These are phyloP conservation scores for Dactylonectria estremocensis DNA, from an alignment of 2,329 filamentous ascomycete genomes.

Conservation along the genomic window DNA sequence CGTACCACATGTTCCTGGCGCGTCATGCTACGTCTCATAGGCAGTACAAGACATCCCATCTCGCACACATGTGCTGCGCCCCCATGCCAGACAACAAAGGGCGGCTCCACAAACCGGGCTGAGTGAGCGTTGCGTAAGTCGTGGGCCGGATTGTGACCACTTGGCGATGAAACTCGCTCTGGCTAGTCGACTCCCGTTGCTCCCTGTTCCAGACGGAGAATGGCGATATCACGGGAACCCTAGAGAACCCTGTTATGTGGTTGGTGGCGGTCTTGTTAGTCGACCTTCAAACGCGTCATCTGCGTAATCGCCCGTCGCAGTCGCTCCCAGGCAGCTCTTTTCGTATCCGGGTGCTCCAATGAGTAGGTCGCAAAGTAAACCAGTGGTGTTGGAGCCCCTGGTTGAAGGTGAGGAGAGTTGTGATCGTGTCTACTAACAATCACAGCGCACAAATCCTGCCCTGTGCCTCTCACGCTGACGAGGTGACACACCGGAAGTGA, in stretches of 20 bases:
- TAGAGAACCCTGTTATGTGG: background rate
- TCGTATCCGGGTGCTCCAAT: background rate
- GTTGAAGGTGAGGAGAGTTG: too few species aligned
- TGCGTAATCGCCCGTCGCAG: background rate
- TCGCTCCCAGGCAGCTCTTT: background rate
- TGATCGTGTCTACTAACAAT: background rate
- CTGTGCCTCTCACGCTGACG: background rate
- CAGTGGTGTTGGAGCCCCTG: background rate
- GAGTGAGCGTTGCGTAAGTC: constrained; percentile 36
- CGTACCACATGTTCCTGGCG: background rate
- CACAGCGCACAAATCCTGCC: background rate
- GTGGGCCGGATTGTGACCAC: background rate
- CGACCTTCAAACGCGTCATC: background rate
- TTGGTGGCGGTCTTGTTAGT: background rate
- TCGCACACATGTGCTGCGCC: background rate
- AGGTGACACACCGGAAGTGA: too few species aligned
- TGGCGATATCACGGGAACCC: background rate
- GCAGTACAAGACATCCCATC: too few species aligned
- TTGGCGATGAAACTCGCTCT: too few species aligned
- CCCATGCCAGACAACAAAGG: background rate
- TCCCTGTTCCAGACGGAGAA: background rate
- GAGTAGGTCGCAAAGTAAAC: background rate
- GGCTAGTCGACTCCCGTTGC: background rate
- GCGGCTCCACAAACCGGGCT: constrained; percentile 37
- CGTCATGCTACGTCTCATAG: background rate